A percentile compares a stretch with the other conserved stretches of the same genome.
Conservation (phyloP, 352 stramenopile genomes). For the Globisporangium radiosum region DNA sequence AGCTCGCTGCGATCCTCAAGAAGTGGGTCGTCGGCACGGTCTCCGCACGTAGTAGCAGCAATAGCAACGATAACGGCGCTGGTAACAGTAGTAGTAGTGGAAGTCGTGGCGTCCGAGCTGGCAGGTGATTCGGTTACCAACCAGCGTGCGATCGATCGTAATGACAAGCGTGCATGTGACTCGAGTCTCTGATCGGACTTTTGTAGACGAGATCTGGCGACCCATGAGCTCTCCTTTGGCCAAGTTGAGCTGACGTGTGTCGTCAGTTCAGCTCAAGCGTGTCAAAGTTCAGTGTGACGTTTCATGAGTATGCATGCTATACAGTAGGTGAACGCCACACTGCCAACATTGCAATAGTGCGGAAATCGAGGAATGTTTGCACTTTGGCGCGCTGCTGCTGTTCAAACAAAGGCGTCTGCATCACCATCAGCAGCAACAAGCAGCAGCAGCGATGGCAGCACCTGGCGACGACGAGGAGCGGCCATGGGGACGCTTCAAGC, state of each 20-base stretch:
- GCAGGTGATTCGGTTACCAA: too few species aligned
- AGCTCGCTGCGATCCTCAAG: slow-evolving; percentile 30
- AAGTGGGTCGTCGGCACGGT: slow-evolving; percentile 27
- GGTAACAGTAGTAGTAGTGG: neutral
- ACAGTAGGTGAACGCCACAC: neutral
- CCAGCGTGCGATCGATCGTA: too few species aligned
- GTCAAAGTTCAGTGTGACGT: neutral
- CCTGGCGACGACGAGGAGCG: neutral
- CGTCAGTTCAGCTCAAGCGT: neutral
- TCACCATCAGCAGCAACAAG: neutral
- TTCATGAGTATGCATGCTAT: neutral
- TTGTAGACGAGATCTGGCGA: too few species aligned
- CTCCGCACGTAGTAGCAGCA: neutral
- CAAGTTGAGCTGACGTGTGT: too few species aligned
- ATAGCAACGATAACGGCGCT: too few species aligned
- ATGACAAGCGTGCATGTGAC: too few species aligned
- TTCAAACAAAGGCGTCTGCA: neutral
- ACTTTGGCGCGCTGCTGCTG: neutral
- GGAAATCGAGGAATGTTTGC: neutral
- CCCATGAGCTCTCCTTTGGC: too few species aligned
- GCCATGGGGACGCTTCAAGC: slow-evolving; percentile 54
- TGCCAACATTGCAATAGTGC: neutral
- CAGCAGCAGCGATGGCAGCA: neutral
- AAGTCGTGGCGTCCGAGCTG: neutral
- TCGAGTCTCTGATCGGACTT: too few species aligned